A percentile compares a stretch with the other conserved stretches of the same genome.
Evolutionary conservation across 2,329 filamentous ascomycete genomes (phyloP).

Genomic region (Drechslera avenae): DNA sequence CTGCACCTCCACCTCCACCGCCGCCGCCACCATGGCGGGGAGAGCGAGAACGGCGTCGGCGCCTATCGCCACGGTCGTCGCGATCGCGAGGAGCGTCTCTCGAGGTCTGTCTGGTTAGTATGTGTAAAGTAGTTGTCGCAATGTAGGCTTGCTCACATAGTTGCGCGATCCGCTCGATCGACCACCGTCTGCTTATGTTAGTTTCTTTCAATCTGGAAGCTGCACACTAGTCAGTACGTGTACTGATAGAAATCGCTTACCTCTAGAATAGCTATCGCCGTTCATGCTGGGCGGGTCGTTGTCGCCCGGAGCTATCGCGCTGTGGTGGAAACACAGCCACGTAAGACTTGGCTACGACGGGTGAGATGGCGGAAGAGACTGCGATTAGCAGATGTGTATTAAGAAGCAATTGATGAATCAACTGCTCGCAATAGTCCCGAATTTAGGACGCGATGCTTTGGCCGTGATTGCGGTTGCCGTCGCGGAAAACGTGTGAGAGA

Average conservation of each 20-base stretch:
- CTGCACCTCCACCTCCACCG: constrained; percentile 31
- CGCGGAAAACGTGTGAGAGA: constrained; percentile 21
- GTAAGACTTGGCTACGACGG: constrained; percentile 9
- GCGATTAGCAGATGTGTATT: constrained; percentile 23
- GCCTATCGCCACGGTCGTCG: constrained; percentile 41
- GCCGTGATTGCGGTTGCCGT: constrained; percentile 16
- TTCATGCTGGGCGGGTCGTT: constrained; percentile 66
- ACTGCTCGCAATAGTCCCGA: constrained; percentile 16
- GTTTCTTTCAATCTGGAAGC: constrained; percentile 29
- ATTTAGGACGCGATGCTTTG: constrained; percentile 26
- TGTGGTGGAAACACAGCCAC: constrained; percentile 14
- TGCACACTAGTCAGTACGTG: constrained; percentile 46
- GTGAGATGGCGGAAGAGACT: constrained; percentile 19
- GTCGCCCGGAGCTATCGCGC: constrained; percentile 20
- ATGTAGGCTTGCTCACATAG: constrained; percentile 42
- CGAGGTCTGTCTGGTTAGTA: constrained; percentile 40
- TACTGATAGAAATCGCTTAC: constrained; percentile 56
- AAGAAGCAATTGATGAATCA: constrained; percentile 12
- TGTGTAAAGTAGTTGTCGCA: constrained; percentile 9
- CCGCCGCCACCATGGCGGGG: constrained; percentile 66
- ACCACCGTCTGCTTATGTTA: constrained; percentile 47
- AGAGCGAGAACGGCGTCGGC: constrained; percentile 80
- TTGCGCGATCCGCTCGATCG: constrained; percentile 45
- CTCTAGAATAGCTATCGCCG: constrained; percentile 82
- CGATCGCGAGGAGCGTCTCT: constrained; percentile 37